Evolutionary conservation across 1,284 basidiomycete genomes (phyloP).

Genomic region (Ustilago vetiveriae): DNA sequence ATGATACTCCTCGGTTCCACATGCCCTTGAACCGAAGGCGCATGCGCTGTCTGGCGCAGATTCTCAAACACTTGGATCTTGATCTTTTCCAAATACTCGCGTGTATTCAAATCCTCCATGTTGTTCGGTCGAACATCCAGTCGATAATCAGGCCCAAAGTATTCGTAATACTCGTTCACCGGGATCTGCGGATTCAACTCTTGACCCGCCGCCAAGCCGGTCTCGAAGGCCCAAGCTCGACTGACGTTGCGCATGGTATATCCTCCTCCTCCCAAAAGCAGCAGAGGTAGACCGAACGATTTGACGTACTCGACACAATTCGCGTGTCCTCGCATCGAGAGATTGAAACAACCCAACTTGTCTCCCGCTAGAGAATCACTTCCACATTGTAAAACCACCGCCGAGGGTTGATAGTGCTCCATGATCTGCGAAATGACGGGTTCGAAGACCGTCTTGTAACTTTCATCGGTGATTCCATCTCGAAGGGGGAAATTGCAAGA

Average conservation of each 20-base stretch:
- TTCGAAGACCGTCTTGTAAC: conserved; percentile 93
- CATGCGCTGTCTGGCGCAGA: conserved; percentile 58
- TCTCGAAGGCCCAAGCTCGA: conserved; percentile 97
- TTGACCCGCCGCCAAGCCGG: conserved; percentile 93
- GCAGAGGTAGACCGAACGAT: conserved; percentile 89
- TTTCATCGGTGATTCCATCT: conserved; percentile 95
- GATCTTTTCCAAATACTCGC: conserved; percentile 90
- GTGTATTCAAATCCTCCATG: conserved; percentile 93
- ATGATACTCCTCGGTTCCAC: conserved; percentile 53
- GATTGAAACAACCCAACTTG: conserved; percentile 92
- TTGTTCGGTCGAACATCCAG: conserved; percentile 97
- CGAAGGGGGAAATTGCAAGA: conserved; percentile 93
- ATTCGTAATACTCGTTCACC: conserved; percentile 80
- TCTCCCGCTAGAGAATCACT: conserved; percentile 98
- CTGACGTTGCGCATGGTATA: conserved; percentile 99
- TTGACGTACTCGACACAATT: conserved; percentile 98
- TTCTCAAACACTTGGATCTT: conserved; percentile 87
- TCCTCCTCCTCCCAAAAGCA: conserved; percentile 94
- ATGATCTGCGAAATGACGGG: conserved; percentile 95
- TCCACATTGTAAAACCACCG: conserved; percentile 96
- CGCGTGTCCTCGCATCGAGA: conserved; percentile 97
- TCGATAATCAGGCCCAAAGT: conserved; percentile 97
- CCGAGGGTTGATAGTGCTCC: conserved; percentile 93
- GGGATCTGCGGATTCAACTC: conserved; percentile 77
- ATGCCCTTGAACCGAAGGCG: conserved; percentile 61